Evolutionary conservation across 192 early-diverging fungal species (phyloP).

Genomic region (Mycoemilia scoparia): DNA sequence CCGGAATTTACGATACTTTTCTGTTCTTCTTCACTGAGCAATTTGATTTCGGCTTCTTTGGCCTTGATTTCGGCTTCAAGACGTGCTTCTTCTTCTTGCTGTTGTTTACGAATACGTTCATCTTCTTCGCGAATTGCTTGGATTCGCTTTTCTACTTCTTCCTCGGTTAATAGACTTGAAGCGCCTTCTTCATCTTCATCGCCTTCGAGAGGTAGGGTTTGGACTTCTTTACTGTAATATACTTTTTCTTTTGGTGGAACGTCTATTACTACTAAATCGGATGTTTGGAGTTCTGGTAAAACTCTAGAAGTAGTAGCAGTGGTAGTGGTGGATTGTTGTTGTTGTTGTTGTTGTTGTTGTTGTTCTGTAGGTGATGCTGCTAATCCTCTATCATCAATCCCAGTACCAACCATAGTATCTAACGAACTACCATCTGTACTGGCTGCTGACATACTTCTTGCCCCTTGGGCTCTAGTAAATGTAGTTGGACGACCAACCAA

Average conservation of each 20-base stretch:
- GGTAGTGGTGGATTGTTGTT: slow-evolving; percentile 4
- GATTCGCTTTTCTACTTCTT: slow-evolving; percentile 26
- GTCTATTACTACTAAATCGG: slow-evolving; percentile 67
- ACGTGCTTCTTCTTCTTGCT: slow-evolving; percentile 24
- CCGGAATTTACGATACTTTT: slow-evolving; percentile 52
- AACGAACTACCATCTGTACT: slow-evolving; percentile 17
- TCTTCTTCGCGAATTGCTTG: slow-evolving; percentile 22
- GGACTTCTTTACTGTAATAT: slow-evolving; percentile 77
- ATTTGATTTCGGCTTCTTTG: slow-evolving; percentile 33
- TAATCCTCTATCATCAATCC: slow-evolving; percentile 4
- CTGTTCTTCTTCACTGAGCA: slow-evolving; percentile 73
- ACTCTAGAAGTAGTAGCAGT: not conserved
- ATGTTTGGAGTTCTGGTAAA: slow-evolving; percentile 46
- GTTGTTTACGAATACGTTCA: slow-evolving; percentile 9
- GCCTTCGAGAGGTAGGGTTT: slow-evolving; percentile 37
- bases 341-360: slow-evolving; percentile 3
- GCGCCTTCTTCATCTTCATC: slow-evolving; percentile 9
- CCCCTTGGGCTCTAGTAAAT: slow-evolving; percentile 5
- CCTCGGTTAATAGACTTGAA: slow-evolving; percentile 19
- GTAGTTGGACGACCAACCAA: slow-evolving; percentile 42
- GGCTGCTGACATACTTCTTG: slow-evolving; percentile 5
- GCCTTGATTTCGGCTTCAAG: slow-evolving; percentile 45
- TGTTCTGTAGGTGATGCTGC: slow-evolving; percentile 9
- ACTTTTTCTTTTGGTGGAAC: slow-evolving; percentile 72
- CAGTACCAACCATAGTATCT: slow-evolving; percentile 16